These are phyloP conservation scores for Acacia acuminata DNA, from an alignment of 306 rosid species.

Conservation along the genomic window DNA sequence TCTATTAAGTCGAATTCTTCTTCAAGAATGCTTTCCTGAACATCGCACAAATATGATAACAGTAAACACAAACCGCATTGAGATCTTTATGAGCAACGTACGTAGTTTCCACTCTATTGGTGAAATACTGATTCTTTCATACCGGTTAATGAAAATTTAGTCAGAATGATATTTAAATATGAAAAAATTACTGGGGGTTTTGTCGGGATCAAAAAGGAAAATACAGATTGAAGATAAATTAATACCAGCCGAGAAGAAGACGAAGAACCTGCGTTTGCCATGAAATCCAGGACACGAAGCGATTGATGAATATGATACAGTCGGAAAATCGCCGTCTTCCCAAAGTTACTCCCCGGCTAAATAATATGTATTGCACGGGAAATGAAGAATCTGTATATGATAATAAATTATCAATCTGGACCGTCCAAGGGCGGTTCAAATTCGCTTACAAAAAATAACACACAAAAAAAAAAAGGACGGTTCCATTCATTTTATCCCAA, in stretches of 20 bases:
- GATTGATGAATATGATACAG: not conserved
- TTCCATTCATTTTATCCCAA: too few species aligned
- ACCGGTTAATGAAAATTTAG: not conserved
- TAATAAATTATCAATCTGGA: not conserved
- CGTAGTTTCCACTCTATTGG: not conserved
- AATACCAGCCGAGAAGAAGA: slow-evolving; percentile 39
- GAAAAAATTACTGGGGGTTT: too few species aligned
- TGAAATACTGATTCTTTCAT: too few species aligned
- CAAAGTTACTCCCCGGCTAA: not conserved
- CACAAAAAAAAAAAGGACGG: too few species aligned
- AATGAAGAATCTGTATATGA: not conserved
- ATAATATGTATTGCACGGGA: not conserved
- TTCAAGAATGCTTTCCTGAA: slow-evolving; percentile 37
- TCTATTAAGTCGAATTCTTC: slow-evolving; percentile 39
- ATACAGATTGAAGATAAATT: not conserved
- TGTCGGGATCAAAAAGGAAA: not conserved
- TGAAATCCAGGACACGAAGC: not conserved
- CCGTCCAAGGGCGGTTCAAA: not conserved
- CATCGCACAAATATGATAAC: not conserved
- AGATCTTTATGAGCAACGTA: not conserved
- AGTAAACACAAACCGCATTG: not conserved
- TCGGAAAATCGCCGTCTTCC: not conserved
- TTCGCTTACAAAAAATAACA: not conserved
- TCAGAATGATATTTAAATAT: not conserved
- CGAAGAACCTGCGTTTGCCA: slow-evolving; percentile 16